phyloP scores from a whole-genome alignment of 805 yeast species.

The Ogataea paradorogensis region DNA sequence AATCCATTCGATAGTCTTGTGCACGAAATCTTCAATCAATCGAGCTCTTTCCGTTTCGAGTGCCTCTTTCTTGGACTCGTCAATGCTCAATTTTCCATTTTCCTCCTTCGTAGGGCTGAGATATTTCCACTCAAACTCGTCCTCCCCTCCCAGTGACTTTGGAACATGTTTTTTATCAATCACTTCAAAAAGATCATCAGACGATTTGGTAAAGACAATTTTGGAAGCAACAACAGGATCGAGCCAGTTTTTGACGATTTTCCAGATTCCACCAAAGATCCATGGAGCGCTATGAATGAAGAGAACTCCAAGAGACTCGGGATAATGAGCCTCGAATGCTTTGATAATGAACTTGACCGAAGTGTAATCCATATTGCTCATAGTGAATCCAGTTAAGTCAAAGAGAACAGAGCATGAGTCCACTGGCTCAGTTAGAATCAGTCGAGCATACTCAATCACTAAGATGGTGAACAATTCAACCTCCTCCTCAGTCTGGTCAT shows the following conservation, averaged over 20 bases:
- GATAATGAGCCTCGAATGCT: slow-evolving; percentile 94
- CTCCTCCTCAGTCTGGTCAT: slow-evolving; percentile 65
- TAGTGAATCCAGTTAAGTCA: slow-evolving; percentile 81
- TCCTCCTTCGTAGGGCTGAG: slow-evolving; percentile 56
- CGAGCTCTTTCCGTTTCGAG: slow-evolving; percentile 49
- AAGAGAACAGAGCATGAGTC: slow-evolving; percentile 83
- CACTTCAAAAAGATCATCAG: slow-evolving; percentile 62
- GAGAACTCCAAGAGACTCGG: slow-evolving; percentile 83
- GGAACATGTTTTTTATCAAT: slow-evolving; percentile 64
- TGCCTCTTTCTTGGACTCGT: slow-evolving; percentile 44
- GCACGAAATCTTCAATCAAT: slow-evolving; percentile 52
- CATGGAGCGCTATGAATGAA: slow-evolving; percentile 94
- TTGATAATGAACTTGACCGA: slow-evolving; percentile 87
- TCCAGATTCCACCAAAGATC: slow-evolving; percentile 95
- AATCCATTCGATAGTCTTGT: slow-evolving; percentile 76
- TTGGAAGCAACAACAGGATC: slow-evolving; percentile 96
- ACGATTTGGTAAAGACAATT: slow-evolving; percentile 74
- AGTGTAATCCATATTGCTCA: slow-evolving; percentile 89
- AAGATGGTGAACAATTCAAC: slow-evolving; percentile 72
- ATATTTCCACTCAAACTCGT: slow-evolving; percentile 56
- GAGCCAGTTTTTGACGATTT: slow-evolving; percentile 85
- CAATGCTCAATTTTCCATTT: slow-evolving; percentile 47
- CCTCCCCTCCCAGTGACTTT: slow-evolving; percentile 71
- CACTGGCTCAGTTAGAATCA: slow-evolving; percentile 67
- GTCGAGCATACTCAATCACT: slow-evolving; percentile 77